Base-by-base conservation (phyloP, 1,139 yeast genomes). In the Zygosaccharomyces sapae region DNA sequence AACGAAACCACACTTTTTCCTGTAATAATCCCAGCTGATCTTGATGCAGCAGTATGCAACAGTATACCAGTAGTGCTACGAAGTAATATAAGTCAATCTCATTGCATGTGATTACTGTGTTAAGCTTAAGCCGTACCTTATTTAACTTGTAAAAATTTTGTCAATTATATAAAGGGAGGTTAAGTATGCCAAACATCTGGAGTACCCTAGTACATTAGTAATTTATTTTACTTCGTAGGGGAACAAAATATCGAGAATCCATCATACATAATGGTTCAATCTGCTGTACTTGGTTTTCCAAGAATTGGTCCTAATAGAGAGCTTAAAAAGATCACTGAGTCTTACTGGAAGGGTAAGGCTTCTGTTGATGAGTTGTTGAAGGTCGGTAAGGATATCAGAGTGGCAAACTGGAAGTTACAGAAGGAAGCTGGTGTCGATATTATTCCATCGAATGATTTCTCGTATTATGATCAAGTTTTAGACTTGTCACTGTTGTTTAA, bases 281-380 rank as follows among this genome's bases (percentile, higher is more conserved):
- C 97, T 60, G 82, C 96, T 68, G 94, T 90, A 65, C 83, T 90
- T 77, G 98, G 98, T 74, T 90, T 90, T 90, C 98, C 98, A 78
- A 92, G 97, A 81, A 90, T 85, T 66, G 94, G 98, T 70, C 95
- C 96, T 64, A 89, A 89, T 79, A 92, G 98, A 83, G 98, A 92
- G 78, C 84, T 92, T 74, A 92, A 92, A 79, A 92, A 92, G 77
- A 87, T 87, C 73, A 92, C 98, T 62, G 98, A 92, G 77, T 85
- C 96, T 71, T 92, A 92, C 90, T 92, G 98, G 98, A 74, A 80
- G 63, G 97, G 97, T 69, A 90, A 90, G 78, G 86, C 83, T 63
- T 67, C 84, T 55, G 88, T 80, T 58, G 97, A 87, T 53, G 95
- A 88, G 68, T 82, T 92, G 63, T 75, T 87, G 73, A 80, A 87